Evolutionary conservation across 1,139 yeast species (phyloP).

Genomic region (Yamadazyma friedrichii): DNA sequence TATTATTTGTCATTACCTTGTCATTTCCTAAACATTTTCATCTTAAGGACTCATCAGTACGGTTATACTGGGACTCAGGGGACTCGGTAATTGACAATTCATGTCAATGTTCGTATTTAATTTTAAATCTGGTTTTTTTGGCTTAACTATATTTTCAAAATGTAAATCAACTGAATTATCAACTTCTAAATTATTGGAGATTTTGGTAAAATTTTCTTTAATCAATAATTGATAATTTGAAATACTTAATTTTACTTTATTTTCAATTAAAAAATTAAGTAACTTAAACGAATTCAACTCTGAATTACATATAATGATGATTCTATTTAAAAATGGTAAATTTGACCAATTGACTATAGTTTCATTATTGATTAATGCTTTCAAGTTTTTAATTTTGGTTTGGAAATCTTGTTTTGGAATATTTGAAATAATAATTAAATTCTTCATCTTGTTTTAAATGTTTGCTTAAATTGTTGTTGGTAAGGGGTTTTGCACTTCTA

Average conservation of each 20-base stretch:
- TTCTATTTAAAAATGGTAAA: slow-evolving; percentile 40
- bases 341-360: slow-evolving; percentile 38
- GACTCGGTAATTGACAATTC: slow-evolving; percentile 13
- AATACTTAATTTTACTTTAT: slow-evolving; percentile 8
- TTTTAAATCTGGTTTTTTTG: slow-evolving; percentile 7
- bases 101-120: slow-evolving; percentile 1
- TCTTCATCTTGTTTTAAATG: slow-evolving; percentile 15
- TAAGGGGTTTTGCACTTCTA: no score
- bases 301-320: slow-evolving; percentile 39
- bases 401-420: slow-evolving; percentile 11
- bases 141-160: slow-evolving; percentile 12
- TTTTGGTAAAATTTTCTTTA: slow-evolving; percentile 14
- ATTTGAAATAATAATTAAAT: slow-evolving; percentile 15
- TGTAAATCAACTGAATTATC: slow-evolving; percentile 14
- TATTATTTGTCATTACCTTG: no score
- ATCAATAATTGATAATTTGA: slow-evolving; percentile 11
- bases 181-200: slow-evolving; percentile 11
- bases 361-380: slow-evolving; percentile 6
- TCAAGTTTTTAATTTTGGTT: slow-evolving; percentile 5
- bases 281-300: slow-evolving; percentile 16
- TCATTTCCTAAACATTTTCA: not conserved
- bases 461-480: no score
- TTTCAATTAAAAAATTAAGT: slow-evolving; percentile 17
- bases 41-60: slow-evolving; percentile 3
- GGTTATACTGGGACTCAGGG: slow-evolving; percentile 7